phyloP scores from a whole-genome alignment of 768 basidiomycete species.

The Lentinula sp. region DNA sequence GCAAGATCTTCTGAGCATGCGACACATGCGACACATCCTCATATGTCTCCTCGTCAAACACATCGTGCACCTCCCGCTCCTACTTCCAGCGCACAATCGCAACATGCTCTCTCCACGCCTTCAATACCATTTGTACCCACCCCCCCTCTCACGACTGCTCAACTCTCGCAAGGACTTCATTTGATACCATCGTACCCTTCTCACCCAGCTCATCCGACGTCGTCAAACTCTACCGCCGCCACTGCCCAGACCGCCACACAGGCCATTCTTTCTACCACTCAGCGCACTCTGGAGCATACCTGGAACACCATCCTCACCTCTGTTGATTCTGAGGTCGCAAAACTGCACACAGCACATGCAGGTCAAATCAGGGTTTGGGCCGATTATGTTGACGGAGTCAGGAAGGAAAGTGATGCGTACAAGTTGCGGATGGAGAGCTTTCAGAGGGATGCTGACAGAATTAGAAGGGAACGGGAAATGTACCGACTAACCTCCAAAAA shows the following conservation, averaged over 20 bases:
- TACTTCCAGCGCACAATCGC: background rate
- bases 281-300: background rate
- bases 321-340: background rate
- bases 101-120: background rate
- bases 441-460: background rate
- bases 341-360: background rate
- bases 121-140: background rate
- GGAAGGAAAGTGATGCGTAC: background rate
- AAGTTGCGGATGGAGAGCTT: background rate
- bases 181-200: background rate
- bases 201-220: background rate
- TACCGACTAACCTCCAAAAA: background rate
- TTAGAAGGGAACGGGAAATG: background rate
- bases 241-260: background rate
- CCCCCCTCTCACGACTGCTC: background rate
- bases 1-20: background rate
- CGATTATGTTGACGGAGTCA: background rate
- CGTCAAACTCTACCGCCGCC: background rate
- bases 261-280: background rate
- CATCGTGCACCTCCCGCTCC: background rate
- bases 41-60: background rate
- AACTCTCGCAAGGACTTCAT: background rate
- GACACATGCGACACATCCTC: background rate
- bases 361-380: conserved; percentile 1
- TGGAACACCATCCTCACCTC: background rate